phyloP scores from a whole-genome alignment of 176 grass and related monocot species.

The Eleusine coracana region DNA sequence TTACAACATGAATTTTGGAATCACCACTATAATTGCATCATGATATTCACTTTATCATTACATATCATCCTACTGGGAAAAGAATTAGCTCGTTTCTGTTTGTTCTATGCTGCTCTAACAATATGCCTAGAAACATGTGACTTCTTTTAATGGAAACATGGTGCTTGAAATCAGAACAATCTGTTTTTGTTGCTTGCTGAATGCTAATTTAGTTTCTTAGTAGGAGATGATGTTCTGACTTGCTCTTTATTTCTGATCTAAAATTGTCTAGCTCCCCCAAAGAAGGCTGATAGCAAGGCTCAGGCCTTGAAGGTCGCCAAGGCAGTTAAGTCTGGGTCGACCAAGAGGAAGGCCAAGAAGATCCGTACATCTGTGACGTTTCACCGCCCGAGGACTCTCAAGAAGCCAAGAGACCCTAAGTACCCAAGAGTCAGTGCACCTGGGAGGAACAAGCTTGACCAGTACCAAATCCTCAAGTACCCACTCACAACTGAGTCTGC shows the following conservation, averaged over 20 bases:
- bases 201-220: neutral
- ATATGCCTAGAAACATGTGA: neutral
- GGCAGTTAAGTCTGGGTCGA: constrained; percentile 19
- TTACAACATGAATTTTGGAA: neutral
- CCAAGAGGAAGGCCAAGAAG: constrained; percentile 33
- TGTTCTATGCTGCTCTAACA: neutral
- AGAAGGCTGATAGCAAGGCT: constrained; percentile 26
- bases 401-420: constrained; percentile 36
- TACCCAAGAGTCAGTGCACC: constrained; percentile 41
- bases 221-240: neutral
- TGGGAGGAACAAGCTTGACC: constrained; percentile 42
- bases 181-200: neutral
- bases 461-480: constrained; percentile 51
- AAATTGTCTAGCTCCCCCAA: constrained; percentile 9
- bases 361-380: constrained; percentile 43
- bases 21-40: neutral
- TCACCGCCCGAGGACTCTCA: constrained; percentile 36
- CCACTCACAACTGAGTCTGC: constrained; percentile 53
- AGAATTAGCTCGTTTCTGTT: neutral
- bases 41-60: neutral
- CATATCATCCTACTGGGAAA: neutral
- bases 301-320: constrained; percentile 42
- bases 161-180: neutral
- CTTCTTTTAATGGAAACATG: neutral
- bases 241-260: neutral